Evolutionary conservation across 176 grass and related monocot genomes (phyloP), one percentile per base, ranked within the genome.

Genomic region (Carex parvula): DNA sequence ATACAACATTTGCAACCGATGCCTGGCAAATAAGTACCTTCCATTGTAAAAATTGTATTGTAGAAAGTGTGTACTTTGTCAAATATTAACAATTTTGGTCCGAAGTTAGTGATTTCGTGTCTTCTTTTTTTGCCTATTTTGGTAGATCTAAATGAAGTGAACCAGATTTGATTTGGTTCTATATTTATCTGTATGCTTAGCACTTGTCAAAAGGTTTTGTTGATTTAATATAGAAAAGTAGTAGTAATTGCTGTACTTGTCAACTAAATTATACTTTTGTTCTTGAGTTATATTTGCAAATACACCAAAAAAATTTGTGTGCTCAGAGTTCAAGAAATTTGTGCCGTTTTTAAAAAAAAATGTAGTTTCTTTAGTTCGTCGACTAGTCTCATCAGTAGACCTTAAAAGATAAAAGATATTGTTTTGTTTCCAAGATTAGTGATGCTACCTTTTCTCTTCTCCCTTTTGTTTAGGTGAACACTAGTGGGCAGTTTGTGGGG

Each of bases 401-500:
- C 20, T 11, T 1, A 14, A 53, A 74, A 74, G 20, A 74, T 71
- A 4, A 16, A 22, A 46, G 3, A 26, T 16, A 55, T 56, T 77
- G 24, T 77, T 55, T 55, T 74, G 9, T 56, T 56, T 77, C 22
- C 50, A 32, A 32, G 21, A 54, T 55, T 50, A 56, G 21, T 24
- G 57, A 57, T 56, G 22, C 26, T 33, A 17, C 0, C 2, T 42
- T 77, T 30, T 79, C 29, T 59, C 13, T 80, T 78, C 76, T 68
- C 22, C 81, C 74, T 13, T 15, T 81, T 85, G 85, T 84, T 8
- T 86, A 94, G 92, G 90, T 91, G 58, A 97, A 97, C 82, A 92
- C 90, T 13, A 94, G 92, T 52, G 90, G 90, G 11, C 94, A 94
- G 85, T 97, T 97, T 85, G 90, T 94, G 64, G 94, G 94, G 57